These are phyloP conservation scores for Rosa rugosa DNA, from an alignment of 306 rosid species.

Conservation along the genomic window DNA sequence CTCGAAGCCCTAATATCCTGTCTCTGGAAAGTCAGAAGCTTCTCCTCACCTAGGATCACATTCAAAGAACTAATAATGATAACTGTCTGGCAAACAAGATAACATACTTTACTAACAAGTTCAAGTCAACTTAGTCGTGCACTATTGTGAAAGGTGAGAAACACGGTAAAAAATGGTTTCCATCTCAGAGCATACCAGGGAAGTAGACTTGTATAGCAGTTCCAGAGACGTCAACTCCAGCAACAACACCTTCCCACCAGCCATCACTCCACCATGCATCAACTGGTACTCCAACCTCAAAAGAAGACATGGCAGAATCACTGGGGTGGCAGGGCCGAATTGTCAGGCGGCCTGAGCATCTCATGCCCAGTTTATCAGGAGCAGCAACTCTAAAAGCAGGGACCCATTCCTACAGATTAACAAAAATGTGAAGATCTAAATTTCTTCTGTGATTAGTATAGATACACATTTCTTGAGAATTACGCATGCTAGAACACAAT, in stretches of 20 bases:
- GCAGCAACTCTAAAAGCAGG: slow-evolving; percentile 60
- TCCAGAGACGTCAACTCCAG: slow-evolving; percentile 43
- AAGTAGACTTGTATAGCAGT: slow-evolving; percentile 54
- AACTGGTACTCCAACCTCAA: slow-evolving; percentile 65
- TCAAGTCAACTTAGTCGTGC: slow-evolving; percentile 21
- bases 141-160: slow-evolving; percentile 3
- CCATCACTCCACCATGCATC: slow-evolving; percentile 87
- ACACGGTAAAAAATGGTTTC: neutral
- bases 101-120: slow-evolving; percentile 24
- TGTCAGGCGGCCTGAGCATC: slow-evolving; percentile 68
- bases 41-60: slow-evolving; percentile 58
- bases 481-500: neutral
- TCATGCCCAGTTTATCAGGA: slow-evolving; percentile 66
- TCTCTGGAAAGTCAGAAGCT: slow-evolving; percentile 40
- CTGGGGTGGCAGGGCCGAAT: slow-evolving; percentile 60
- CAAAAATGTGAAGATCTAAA: slow-evolving; percentile 23
- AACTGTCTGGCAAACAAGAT: slow-evolving; percentile 8
- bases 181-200: slow-evolving; percentile 52
- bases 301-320: slow-evolving; percentile 19
- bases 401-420: slow-evolving; percentile 73
- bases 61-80: slow-evolving; percentile 28
- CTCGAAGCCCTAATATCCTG: slow-evolving; percentile 54
- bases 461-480: slow-evolving; percentile 5
- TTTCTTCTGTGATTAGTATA: slow-evolving; percentile 19
- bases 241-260: slow-evolving; percentile 88